phyloP scores from a whole-genome alignment of 2,329 filamentous ascomycete genomes.

The Fusarium circinatum region DNA sequence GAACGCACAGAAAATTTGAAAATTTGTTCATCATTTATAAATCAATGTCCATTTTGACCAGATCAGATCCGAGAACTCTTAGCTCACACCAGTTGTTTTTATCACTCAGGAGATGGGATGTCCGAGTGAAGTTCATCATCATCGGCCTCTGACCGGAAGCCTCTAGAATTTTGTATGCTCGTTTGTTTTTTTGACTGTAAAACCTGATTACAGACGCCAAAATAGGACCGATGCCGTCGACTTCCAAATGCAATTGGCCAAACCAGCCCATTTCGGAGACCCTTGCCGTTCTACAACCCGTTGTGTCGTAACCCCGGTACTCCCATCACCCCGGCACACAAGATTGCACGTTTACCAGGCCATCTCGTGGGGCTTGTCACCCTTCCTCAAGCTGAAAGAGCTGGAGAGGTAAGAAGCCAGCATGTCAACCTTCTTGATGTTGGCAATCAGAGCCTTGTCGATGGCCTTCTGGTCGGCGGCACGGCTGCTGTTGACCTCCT shows the following conservation, averaged over 20 bases:
- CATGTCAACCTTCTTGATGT: slow-evolving; percentile 98
- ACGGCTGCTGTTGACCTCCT: slow-evolving; percentile 90
- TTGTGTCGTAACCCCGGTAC: slow-evolving; percentile 48
- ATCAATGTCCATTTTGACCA: slow-evolving; percentile 34
- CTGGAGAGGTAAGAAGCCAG: slow-evolving; percentile 93
- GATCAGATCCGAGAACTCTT: slow-evolving; percentile 12
- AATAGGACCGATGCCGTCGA: slow-evolving; percentile 72
- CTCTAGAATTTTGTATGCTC: slow-evolving; percentile 53
- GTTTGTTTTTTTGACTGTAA: slow-evolving; percentile 66
- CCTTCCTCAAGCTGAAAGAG: slow-evolving; percentile 98
- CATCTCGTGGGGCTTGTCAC: slow-evolving; percentile 99
- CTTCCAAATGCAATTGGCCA: slow-evolving; percentile 74
- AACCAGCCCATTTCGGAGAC: slow-evolving; percentile 65
- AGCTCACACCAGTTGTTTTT: slow-evolving; percentile 20
- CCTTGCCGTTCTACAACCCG: slow-evolving; percentile 59
- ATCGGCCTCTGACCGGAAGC: slow-evolving; percentile 49
- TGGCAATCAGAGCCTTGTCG: slow-evolving; percentile 94
- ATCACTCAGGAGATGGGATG: slow-evolving; percentile 37
- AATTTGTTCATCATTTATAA: slow-evolving; percentile 25
- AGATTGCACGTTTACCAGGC: slow-evolving; percentile 79
- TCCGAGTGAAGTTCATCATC: slow-evolving; percentile 46
- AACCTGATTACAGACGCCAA: slow-evolving; percentile 75
- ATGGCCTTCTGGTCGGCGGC: slow-evolving; percentile 98
- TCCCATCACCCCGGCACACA: slow-evolving; percentile 43
- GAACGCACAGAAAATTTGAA: slow-evolving; percentile 20